Evolutionary conservation across 306 rosid species (phyloP), one percentile per base, ranked within the genome.

Genomic region (Mucuna pruriens): DNA sequence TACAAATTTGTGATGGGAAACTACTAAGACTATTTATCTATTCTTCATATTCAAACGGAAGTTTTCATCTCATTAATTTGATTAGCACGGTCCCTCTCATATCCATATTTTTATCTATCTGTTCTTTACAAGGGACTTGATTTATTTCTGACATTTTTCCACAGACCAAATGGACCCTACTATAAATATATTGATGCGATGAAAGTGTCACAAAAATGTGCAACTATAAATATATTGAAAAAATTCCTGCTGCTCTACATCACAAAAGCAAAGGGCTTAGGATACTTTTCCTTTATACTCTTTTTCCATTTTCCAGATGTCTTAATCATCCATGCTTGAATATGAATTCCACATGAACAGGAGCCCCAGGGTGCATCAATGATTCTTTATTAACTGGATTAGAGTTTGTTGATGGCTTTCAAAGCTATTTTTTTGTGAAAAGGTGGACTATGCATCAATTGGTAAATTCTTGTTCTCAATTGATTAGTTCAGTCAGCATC

Each of bases 401-500:
- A 74, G 89, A 91, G 85, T 95, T 91, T 88, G 97, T 93, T 68
- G 94, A 95, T 72, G 99, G 99, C 65, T 83, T 91, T 72, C 86
- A 89, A 85, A 90, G 95, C 88, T 79, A 80, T 62, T 87, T 95
- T 89, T 95, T 91, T 76, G 95, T 95, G 74, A 88, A 94, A 85
- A 89, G 97, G 88, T 95, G 99, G 99, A 87, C 91, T 13, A 90
- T 95, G 90, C 97, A 95, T 88, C 99, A 95, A 87, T 92, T 95
- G 95, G 99, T 95, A 93, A 78, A 60, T 85, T 78, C 80, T 81
- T 34, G 42, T 23, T 74, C 84, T 72, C 65, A 44, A 44, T 74
- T 83, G 68, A 23, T 60, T 82, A 40, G 51, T 75, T 44, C 74
- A 42, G 65, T 86, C 48, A 77, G 33, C 75, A 63, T 75, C 57